phyloP scores from a whole-genome alignment of 2,329 filamentous ascomycete genomes.

The Kalmusia sp. region DNA sequence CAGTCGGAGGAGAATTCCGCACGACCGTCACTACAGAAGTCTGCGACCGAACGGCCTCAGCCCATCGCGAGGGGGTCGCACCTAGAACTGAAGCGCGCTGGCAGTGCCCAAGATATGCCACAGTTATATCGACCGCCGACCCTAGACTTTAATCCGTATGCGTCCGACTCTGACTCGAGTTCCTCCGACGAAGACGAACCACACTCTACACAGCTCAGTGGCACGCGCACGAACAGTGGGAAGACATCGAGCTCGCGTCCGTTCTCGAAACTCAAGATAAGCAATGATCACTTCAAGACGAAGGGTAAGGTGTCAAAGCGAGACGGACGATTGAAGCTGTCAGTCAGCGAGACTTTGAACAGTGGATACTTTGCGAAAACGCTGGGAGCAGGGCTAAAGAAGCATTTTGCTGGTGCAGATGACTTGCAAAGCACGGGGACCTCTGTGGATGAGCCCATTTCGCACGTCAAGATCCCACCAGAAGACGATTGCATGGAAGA shows the following conservation, averaged over 20 bases:
- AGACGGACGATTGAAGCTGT: conserved; percentile 76
- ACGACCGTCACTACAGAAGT: conserved; percentile 34
- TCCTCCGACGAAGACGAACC: conserved; percentile 34
- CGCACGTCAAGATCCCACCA: conserved; percentile 32
- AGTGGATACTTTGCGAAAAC: conserved; percentile 77
- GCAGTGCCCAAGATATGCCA: conserved; percentile 16
- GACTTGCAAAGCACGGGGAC: conserved; percentile 39
- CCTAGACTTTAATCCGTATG: conserved; percentile 40
- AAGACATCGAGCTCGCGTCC: conserved; percentile 21
- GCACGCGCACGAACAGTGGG: conserved; percentile 7
- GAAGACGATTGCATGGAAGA: conserved; percentile 46
- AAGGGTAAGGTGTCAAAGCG: conserved; percentile 69
- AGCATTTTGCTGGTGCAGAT: conserved; percentile 54
- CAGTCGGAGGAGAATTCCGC: conserved; percentile 1
- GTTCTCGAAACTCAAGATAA: conserved; percentile 65
- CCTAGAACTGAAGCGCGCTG: conserved; percentile 25
- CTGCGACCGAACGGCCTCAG: conserved; percentile 39
- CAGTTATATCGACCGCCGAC: conserved; percentile 29
- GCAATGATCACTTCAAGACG: conserved; percentile 70
- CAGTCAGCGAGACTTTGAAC: conserved; percentile 72
- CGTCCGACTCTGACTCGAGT: conserved; percentile 31
- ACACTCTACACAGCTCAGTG: not conserved
- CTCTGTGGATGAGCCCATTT: conserved; percentile 13
- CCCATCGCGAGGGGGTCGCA: conserved; percentile 28
- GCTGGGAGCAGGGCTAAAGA: conserved; percentile 68